phyloP scores from a whole-genome alignment of 1,284 basidiomycete species.

The Leccinum ponderosum region DNA sequence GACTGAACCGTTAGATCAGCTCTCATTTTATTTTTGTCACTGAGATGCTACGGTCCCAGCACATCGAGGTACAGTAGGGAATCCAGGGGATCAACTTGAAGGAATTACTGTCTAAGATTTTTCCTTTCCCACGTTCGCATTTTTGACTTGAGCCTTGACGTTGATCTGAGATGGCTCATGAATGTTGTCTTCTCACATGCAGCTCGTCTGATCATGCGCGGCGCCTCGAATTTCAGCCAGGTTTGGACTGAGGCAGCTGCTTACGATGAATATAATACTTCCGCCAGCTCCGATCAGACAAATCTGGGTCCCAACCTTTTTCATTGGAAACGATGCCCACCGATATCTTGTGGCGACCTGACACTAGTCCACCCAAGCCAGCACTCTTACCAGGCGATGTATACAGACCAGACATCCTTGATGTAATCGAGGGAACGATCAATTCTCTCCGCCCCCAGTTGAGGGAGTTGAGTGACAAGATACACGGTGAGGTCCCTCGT shows the following conservation, averaged over 20 bases:
- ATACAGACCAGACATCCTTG: constrained; percentile 42
- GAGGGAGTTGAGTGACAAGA: constrained; percentile 65
- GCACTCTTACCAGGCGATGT: constrained; percentile 23
- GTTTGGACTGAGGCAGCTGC: neutral
- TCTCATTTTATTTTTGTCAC: neutral
- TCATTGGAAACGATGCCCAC: constrained; percentile 18
- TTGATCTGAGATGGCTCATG: neutral
- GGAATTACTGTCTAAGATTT: no score
- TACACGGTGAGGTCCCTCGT: constrained; percentile 51
- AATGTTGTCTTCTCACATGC: neutral
- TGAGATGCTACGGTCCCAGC: neutral
- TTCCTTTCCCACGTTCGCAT: no score
- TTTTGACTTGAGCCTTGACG: neutral
- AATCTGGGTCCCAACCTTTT: constrained; percentile 2
- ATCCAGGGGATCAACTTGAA: no score
- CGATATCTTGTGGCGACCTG: constrained; percentile 31
- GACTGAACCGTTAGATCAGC: neutral
- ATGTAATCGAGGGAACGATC: constrained; percentile 59
- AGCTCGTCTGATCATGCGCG: neutral
- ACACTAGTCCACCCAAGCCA: constrained; percentile 20
- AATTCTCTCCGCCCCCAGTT: constrained; percentile 55
- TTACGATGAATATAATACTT: neutral
- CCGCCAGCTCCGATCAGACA: neutral
- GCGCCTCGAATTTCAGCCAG: neutral
- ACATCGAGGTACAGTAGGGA: neutral